A percentile compares a stretch with the other conserved stretches of the same genome.
Evolutionary conservation across 2,329 filamentous ascomycete genomes (phyloP).

Genomic region (Westerdykella ornata): DNA sequence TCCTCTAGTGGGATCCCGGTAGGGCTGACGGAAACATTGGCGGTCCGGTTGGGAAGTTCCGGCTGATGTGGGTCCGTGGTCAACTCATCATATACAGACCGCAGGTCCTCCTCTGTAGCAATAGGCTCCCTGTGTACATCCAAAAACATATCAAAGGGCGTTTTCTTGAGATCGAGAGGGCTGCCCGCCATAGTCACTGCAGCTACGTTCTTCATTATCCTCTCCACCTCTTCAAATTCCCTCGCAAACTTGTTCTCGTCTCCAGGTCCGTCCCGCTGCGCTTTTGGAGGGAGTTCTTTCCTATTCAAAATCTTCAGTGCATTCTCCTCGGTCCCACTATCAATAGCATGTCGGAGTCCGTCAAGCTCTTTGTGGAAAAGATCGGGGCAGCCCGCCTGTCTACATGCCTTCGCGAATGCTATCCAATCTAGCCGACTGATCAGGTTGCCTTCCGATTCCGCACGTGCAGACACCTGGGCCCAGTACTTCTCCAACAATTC

Average conservation of each 20-base stretch:
- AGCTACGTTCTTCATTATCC: constrained; percentile 23
- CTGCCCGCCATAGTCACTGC: constrained; percentile 28
- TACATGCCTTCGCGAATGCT: constrained; percentile 28
- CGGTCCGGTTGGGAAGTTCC: constrained; percentile 10
- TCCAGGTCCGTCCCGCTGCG: constrained; percentile 10
- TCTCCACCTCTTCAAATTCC: constrained; percentile 17
- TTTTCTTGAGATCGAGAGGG: constrained; percentile 31
- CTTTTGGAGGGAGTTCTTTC: background rate
- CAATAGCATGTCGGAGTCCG: constrained; percentile 20
- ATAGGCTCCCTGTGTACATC: constrained; percentile 18
- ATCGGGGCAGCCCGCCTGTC: constrained; percentile 11
- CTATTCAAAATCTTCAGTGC: no score
- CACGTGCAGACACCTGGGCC: constrained; percentile 17
- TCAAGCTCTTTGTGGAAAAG: constrained; percentile 25
- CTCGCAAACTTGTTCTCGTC: constrained; percentile 6
- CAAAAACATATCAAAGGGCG: constrained; percentile 36
- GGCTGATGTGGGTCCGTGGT: constrained; percentile 38
- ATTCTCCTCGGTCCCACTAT: background rate
- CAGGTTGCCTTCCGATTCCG: constrained; percentile 16
- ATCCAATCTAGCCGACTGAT: constrained; percentile 29
- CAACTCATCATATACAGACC: constrained; percentile 40
- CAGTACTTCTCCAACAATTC: constrained; percentile 27
- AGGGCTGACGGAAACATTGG: constrained; percentile 15
- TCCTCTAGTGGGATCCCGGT: constrained; percentile 41
- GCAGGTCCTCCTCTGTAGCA: constrained; percentile 24